phyloP scores from a whole-genome alignment of 306 rosid genomes.

The Begonia masoniana region DNA sequence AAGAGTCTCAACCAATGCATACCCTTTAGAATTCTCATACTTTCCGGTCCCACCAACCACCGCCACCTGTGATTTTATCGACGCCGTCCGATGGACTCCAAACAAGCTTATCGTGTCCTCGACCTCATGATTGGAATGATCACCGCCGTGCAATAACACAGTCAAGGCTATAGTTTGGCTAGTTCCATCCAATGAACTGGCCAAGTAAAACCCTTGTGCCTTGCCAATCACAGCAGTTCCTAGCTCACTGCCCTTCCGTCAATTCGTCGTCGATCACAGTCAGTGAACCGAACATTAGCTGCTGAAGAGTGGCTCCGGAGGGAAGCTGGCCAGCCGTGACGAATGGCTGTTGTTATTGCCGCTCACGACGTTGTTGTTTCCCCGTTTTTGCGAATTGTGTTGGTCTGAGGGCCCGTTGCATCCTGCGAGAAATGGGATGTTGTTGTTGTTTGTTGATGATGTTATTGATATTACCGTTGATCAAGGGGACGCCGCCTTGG shows the following conservation, averaged over 20 bases:
- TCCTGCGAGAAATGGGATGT: constrained; percentile 26
- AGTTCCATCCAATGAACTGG: constrained; percentile 71
- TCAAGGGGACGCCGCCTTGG: constrained; percentile 51
- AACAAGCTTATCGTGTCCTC: constrained; percentile 64
- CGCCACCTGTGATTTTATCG: constrained; percentile 46
- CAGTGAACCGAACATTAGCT: constrained; percentile 79
- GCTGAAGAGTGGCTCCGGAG: constrained; percentile 44
- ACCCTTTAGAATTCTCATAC: constrained; percentile 69
- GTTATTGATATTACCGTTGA: constrained; percentile 19
- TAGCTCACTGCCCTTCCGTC: constrained; percentile 49
- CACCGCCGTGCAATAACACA: constrained; percentile 30
- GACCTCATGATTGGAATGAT: constrained; percentile 11
- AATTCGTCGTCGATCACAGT: constrained; percentile 63
- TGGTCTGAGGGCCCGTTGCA: constrained; percentile 8
- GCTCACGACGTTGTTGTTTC: constrained; percentile 4
- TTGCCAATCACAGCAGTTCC: constrained; percentile 49
- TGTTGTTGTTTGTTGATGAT: constrained; percentile 47
- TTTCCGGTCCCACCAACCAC: constrained; percentile 82
- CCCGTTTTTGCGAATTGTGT: constrained; percentile 7
- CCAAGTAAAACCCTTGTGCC: constrained; percentile 66
- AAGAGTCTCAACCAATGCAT: constrained; percentile 55
- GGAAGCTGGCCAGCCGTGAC: constrained; percentile 70
- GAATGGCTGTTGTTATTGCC: constrained; percentile 38
- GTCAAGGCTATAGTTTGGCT: constrained; percentile 57
- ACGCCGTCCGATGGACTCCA: constrained; percentile 66